A percentile compares a stretch with the other conserved stretches of the same genome.
phyloP scores from a whole-genome alignment of 306 rosid species.

The Corylus heterophylla region DNA sequence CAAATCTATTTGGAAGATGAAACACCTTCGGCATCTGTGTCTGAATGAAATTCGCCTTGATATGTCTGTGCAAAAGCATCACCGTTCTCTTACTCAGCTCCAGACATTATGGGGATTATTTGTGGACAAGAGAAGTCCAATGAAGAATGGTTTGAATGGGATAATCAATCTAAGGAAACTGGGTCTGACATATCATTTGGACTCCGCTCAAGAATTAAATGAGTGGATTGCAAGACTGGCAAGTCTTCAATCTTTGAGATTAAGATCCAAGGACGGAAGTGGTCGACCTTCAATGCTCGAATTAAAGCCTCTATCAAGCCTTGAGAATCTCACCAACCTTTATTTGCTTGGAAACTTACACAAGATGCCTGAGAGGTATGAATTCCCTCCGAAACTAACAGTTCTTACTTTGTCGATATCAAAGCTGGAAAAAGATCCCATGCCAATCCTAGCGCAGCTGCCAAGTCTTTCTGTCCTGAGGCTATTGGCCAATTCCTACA shows the following conservation, averaged over 20 bases:
- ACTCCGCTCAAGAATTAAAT: background rate
- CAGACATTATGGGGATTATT: background rate
- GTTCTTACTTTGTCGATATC: background rate
- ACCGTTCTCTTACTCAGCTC: background rate
- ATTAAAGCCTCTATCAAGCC: background rate
- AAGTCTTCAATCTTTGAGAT: background rate
- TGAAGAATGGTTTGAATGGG: background rate
- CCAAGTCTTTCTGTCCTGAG: background rate
- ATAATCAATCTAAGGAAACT: background rate
- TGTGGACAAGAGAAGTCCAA: background rate
- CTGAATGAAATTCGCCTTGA: background rate
- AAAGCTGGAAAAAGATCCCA: background rate
- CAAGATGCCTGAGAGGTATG: background rate
- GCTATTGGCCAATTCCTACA: background rate
- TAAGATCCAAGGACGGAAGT: background rate
- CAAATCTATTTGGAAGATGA: constrained; percentile 4
- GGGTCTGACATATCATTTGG: background rate
- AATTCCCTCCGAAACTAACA: background rate
- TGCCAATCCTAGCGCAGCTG: background rate
- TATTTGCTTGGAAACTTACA: background rate
- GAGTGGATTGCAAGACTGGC: background rate
- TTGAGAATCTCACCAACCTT: background rate
- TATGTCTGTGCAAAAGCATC: background rate
- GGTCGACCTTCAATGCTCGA: background rate
- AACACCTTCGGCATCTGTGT: background rate